phyloP scores from a whole-genome alignment of 495 filamentous ascomycete species.

The Xylaria grammica region DNA sequence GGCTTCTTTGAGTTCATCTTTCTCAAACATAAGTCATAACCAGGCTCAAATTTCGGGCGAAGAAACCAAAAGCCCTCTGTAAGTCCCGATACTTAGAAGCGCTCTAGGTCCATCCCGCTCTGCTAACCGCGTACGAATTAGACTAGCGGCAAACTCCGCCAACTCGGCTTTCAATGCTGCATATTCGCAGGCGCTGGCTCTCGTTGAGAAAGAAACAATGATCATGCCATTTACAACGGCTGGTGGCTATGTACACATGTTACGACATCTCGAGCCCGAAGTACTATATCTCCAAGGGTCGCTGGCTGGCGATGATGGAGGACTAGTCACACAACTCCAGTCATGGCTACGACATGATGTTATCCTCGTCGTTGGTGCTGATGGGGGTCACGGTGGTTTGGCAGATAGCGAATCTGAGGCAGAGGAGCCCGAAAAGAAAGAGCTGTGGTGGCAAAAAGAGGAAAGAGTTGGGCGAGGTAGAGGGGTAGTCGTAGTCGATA shows the following conservation, averaged over 20 bases:
- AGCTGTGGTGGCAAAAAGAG: constrained; percentile 79
- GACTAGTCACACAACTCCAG: constrained; percentile 70
- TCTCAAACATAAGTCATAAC: constrained; percentile 82
- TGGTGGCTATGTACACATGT: constrained; percentile 78
- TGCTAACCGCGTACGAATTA: constrained; percentile 33
- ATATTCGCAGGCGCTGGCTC: constrained; percentile 72
- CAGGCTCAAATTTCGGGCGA: constrained; percentile 73
- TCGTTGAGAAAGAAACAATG: constrained; percentile 83
- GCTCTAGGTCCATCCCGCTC: not conserved
- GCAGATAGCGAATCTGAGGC: constrained; percentile 89
- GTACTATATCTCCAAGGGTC: constrained; percentile 85
- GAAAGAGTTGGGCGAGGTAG: constrained; percentile 83
- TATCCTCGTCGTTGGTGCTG: constrained; percentile 80
- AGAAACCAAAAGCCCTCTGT: constrained; percentile 60
- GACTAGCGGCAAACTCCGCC: constrained; percentile 40
- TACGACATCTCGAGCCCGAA: constrained; percentile 81
- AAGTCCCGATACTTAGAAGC: constrained; percentile 28
- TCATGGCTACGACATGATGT: constrained; percentile 85
- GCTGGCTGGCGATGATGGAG: constrained; percentile 72
- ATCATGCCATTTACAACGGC: constrained; percentile 85
- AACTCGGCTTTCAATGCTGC: constrained; percentile 72
- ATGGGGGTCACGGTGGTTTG: constrained; percentile 81
- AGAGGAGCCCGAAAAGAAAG: constrained; percentile 57
- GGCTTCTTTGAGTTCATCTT: constrained; percentile 79
- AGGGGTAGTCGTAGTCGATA: constrained; percentile 85